Conservation (phyloP, 2,329 filamentous ascomycete genomes). For the Ophiosphaerella narmari region DNA sequence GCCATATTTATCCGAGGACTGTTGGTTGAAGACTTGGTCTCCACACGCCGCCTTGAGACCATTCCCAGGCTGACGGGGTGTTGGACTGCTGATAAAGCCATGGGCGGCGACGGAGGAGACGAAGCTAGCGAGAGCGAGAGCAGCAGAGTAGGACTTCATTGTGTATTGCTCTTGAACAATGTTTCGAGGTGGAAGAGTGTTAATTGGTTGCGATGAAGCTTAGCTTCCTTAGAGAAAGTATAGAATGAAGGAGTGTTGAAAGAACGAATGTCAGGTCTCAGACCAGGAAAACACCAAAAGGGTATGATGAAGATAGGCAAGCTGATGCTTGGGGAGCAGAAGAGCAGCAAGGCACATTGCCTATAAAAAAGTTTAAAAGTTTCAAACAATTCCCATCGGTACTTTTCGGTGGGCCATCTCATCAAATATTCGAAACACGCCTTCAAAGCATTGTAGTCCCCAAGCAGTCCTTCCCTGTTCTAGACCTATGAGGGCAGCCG, state of each 20-base stretch:
- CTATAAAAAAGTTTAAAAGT: constrained; percentile 27
- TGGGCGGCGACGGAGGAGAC: constrained; percentile 57
- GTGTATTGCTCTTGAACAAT: constrained; percentile 27
- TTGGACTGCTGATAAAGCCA: constrained; percentile 57
- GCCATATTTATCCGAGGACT: constrained; percentile 59
- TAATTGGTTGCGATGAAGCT: constrained; percentile 33
- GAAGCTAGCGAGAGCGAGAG: constrained; percentile 50
- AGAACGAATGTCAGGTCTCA: constrained; percentile 48
- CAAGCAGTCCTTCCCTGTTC: constrained; percentile 25
- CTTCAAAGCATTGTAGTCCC: constrained; percentile 20
- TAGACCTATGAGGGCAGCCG: constrained; percentile 18
- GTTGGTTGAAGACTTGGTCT: constrained; percentile 59
- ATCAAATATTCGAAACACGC: constrained; percentile 45
- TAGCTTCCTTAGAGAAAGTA: constrained; percentile 39
- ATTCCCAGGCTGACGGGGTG: constrained; percentile 55
- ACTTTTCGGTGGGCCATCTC: constrained; percentile 33
- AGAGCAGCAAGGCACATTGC: constrained; percentile 1
- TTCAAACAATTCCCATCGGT: constrained; percentile 15
- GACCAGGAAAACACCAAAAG: constrained; percentile 37
- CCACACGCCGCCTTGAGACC: constrained; percentile 60
- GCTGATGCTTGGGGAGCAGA: constrained; percentile 21
- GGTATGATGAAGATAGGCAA: constrained; percentile 29
- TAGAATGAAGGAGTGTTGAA: constrained; percentile 37
- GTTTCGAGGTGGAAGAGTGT: constrained; percentile 10
- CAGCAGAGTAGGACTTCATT: constrained; percentile 52